phyloP scores from a whole-genome alignment of 768 basidiomycete genomes.

The Mycena capillaripes region DNA sequence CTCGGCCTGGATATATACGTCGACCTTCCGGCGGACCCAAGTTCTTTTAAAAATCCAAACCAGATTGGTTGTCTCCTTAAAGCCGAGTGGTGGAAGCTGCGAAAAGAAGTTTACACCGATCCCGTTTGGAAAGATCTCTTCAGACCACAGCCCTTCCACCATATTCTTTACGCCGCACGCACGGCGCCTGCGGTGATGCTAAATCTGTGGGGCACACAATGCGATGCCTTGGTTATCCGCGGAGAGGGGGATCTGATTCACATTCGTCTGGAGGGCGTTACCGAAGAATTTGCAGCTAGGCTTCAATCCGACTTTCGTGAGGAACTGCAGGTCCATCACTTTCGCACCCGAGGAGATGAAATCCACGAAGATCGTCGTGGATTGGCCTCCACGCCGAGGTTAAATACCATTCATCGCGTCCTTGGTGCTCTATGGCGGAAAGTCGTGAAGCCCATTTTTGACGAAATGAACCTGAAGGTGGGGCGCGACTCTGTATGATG shows the following conservation, averaged over 20 bases:
- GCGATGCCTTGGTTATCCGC: neutral
- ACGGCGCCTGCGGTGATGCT: neutral
- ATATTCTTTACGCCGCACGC: neutral
- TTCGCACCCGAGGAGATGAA: neutral
- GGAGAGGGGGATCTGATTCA: neutral
- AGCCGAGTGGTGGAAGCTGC: neutral
- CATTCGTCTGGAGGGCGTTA: neutral
- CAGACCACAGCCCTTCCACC: neutral
- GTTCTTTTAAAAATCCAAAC: neutral
- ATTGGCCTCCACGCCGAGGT: neutral
- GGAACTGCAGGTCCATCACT: neutral
- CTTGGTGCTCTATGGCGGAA: neutral
- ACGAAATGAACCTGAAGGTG: neutral
- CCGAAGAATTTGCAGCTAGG: neutral
- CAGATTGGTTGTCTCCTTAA: neutral
- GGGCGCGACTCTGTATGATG: too few species aligned
- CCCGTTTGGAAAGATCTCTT: neutral
- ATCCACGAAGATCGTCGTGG: neutral
- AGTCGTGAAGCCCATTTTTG: neutral
- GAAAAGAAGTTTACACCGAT: neutral
- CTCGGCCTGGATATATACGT: neutral
- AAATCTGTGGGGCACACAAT: neutral
- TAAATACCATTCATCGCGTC: neutral
- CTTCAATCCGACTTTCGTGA: neutral
- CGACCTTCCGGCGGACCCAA: neutral